A percentile compares a stretch with the other conserved stretches of the same genome.
phyloP scores from a whole-genome alignment of 306 rosid species.

The Psophocarpus tetragonolobus region DNA sequence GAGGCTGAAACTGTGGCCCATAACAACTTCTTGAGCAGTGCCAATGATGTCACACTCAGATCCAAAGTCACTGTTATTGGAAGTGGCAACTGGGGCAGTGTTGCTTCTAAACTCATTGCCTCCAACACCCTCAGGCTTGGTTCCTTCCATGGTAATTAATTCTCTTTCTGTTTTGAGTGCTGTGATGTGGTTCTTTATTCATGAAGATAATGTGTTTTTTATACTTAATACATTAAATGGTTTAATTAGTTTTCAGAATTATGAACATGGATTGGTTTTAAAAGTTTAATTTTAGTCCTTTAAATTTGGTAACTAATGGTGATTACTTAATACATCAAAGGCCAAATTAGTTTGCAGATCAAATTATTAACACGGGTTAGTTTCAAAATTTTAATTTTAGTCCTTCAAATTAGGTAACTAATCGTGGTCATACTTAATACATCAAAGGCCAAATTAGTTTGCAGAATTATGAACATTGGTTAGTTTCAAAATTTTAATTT shows the following conservation, averaged over 20 bases:
- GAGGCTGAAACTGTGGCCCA: constrained; percentile 32
- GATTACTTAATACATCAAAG: too few species aligned
- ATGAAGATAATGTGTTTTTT: neutral
- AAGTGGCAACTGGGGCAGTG: constrained; percentile 97
- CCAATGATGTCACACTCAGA: constrained; percentile 39
- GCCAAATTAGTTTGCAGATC: too few species aligned
- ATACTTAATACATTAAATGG: neutral
- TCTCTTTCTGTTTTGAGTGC: neutral
- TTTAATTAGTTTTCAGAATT: neutral
- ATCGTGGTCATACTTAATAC: too few species aligned
- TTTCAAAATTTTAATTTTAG: too few species aligned
- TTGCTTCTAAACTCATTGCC: constrained; percentile 91
- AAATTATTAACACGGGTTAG: too few species aligned
- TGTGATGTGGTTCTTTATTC: neutral
- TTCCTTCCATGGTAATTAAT: constrained; percentile 76
- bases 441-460: too few species aligned
- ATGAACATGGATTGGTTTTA: neutral
- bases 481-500: too few species aligned
- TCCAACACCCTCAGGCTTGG: constrained; percentile 64
- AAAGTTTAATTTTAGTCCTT: neutral
- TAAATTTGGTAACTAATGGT: neutral
- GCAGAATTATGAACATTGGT: too few species aligned
- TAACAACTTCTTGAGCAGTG: constrained; percentile 33
- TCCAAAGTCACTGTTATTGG: constrained; percentile 84
- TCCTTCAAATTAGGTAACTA: too few species aligned